Evolutionary conservation across 2,329 filamentous ascomycete genomes (phyloP), one percentile per base, ranked within the genome.

Genomic region (Diaporthe australafricana): DNA sequence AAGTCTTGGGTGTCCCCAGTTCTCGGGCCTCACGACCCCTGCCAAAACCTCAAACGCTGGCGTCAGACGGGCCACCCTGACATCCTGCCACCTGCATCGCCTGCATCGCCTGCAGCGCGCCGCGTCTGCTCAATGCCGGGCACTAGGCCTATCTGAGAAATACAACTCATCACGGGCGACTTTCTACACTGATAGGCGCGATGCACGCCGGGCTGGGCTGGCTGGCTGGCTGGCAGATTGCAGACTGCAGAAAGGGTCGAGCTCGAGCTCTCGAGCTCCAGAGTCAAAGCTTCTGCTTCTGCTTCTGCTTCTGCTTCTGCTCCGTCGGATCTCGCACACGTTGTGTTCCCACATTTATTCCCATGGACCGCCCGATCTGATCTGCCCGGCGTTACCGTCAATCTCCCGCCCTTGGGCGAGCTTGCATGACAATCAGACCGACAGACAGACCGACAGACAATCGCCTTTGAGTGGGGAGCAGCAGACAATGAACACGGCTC

Each of bases 1-100:
- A 20, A 42, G n/a, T 42, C 55, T 60, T 60, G 55, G 55, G 25
- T 60, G 60, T 50, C 60, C 60, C 60, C 45, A 50, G 60, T 65
- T 65, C 60, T 38, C n/a, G 60, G 60, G 60, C 60, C 60, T 50
- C 45, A 30, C 7, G 60, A 65, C 45, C 60, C 60, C 60, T 65
- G 60, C 60, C 60, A n/a, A 50, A 65, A 65, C 60, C 45, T 65
- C 60, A 65, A 65, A 65, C 60, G 45, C 25, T 65, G 60, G 60
- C 45, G 60, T 65, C 45, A 65, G 45, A 65, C 60, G 48, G 25
- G 60, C 60, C 60, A 50, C 60, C 42, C 32, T 65, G 60, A 48
- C 60, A 62, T 47, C 40, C 38, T 60, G 56, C 27, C 22, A n/a
- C n/a, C n/a, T n/a, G n/a, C n/a, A n/a, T 5, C 32, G 9, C 32